These are phyloP conservation scores for Diplodia mutila DNA, from an alignment of 2,329 filamentous ascomycete species.

Conservation along the genomic window DNA sequence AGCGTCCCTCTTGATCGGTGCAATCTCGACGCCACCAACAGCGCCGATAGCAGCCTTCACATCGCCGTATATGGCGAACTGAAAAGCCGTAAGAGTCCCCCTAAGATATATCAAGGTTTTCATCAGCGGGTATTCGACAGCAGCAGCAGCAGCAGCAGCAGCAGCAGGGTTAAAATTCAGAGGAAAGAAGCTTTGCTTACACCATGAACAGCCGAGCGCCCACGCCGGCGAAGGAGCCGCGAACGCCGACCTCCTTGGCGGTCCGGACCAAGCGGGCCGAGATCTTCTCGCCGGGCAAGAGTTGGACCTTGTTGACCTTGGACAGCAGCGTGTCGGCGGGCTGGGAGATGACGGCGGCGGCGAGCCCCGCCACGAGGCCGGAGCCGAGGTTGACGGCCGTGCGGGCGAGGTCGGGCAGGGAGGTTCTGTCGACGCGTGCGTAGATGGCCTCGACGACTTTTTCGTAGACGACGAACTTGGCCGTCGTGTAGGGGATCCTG, in stretches of 20 bases:
- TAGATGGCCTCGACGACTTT: conserved; percentile 80
- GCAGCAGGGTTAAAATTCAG: too few relatives aligned
- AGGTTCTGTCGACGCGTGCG: conserved; percentile 69
- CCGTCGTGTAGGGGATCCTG: conserved; percentile 89
- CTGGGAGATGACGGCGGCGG: conserved; percentile 80
- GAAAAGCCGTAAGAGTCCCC: conserved; percentile 64
- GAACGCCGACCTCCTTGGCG: conserved; percentile 78
- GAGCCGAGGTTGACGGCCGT: conserved; percentile 63
- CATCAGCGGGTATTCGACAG: too few relatives aligned
- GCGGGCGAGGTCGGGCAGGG: conserved; percentile 69
- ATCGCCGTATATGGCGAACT: conserved; percentile 88
- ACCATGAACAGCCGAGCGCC: conserved; percentile 71
- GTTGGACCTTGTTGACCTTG: conserved; percentile 96
- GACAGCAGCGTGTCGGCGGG: conserved; percentile 94
- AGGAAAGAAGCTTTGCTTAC: too few relatives aligned
- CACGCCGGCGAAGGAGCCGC: conserved; percentile 78
- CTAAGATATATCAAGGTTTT: conserved; percentile 40
- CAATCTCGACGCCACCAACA: conserved; percentile 22
- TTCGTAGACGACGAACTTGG: conserved; percentile 94
- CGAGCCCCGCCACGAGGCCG: conserved; percentile 72
- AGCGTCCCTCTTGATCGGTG: background rate
- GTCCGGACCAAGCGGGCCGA: conserved; percentile 83
- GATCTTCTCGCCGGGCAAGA: conserved; percentile 82
- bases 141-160: too few relatives aligned
- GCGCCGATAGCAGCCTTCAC: conserved; percentile 61